A percentile compares a stretch with the other conserved stretches of the same genome.
Conservation (phyloP, 78 protist genomes). For the Pelomyxa schiedti region DNA sequence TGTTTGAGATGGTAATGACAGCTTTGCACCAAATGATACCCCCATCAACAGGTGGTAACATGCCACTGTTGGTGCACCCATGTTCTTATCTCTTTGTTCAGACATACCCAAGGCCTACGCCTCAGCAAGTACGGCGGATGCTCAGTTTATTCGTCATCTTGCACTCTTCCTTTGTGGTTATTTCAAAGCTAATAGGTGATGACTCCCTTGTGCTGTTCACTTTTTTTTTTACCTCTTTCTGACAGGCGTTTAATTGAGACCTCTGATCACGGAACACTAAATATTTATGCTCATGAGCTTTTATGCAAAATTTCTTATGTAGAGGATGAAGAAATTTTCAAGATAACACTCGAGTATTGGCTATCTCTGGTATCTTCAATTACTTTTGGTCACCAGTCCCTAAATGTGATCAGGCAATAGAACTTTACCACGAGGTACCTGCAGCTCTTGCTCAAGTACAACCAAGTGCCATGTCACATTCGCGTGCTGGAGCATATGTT, state of each 20-base stretch:
- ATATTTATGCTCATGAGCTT: slow-evolving; percentile 40
- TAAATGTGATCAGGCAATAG: slow-evolving; percentile 7
- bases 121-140: slow-evolving; percentile 32
- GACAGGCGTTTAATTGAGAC: too few species aligned
- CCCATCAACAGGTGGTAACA: not conserved
- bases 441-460: not conserved
- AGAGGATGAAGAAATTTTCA: slow-evolving; percentile 83
- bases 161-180: slow-evolving; percentile 67
- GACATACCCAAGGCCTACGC: slow-evolving; percentile 39
- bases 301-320: slow-evolving; percentile 73
- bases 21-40: not conserved
- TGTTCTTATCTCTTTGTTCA: not conserved
- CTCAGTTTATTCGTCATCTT: slow-evolving; percentile 59
- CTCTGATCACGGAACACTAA: slow-evolving; percentile 9
- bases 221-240: too few species aligned
- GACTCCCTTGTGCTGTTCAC: not conserved
- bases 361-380: slow-evolving; percentile 6
- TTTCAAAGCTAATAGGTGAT: slow-evolving; percentile 54
- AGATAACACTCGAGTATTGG: slow-evolving; percentile 95
- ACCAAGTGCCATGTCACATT: too few species aligned
- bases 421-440: slow-evolving; percentile 26
- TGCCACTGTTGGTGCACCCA: not conserved
- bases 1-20: not conserved
- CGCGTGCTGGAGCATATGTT: slow-evolving; percentile 51
- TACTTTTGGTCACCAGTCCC: not conserved